Conservation (phyloP, 108 stramenopile species). For the Nitzschia putrida region DNA sequence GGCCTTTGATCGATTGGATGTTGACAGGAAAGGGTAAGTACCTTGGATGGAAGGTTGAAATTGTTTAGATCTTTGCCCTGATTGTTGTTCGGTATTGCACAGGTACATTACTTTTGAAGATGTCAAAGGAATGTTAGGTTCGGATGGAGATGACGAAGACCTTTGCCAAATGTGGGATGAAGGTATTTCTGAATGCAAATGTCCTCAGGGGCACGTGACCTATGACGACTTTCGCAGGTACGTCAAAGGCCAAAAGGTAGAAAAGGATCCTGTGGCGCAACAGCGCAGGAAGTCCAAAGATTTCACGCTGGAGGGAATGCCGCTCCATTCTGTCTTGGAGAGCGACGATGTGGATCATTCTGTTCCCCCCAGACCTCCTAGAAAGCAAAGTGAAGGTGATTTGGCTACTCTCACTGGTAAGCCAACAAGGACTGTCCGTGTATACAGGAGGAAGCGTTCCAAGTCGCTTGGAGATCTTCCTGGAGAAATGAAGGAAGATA, state of each 20-base stretch:
- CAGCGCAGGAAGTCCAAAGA: neutral
- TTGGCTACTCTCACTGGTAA: neutral
- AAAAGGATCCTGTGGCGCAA: conserved; percentile 5
- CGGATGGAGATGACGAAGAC: conserved; percentile 52
- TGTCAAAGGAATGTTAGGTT: conserved; percentile 70
- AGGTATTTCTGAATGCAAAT: conserved; percentile 14
- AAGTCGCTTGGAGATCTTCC: conserved; percentile 12
- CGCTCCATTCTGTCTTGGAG: conserved; percentile 14
- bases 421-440: neutral
- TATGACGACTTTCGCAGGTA: conserved; percentile 67
- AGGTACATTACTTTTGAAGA: conserved; percentile 81
- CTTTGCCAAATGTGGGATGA: conserved; percentile 44
- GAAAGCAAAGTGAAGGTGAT: too few species aligned
- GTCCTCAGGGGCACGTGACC: conserved; percentile 31
- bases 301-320: neutral
- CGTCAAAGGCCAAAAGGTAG: conserved; percentile 60
- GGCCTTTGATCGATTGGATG: conserved; percentile 84
- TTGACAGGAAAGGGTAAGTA: conserved; percentile 64
- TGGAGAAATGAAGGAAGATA: neutral
- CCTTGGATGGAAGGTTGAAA: neutral
- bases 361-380: too few species aligned
- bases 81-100: neutral
- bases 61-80: neutral
- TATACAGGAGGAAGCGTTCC: conserved; percentile 8
- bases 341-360: neutral